A percentile compares a stretch with the other conserved stretches of the same genome.
Evolutionary conservation across 257 asterid genomes (phyloP).

Genomic region (Anisodus tanguticus): DNA sequence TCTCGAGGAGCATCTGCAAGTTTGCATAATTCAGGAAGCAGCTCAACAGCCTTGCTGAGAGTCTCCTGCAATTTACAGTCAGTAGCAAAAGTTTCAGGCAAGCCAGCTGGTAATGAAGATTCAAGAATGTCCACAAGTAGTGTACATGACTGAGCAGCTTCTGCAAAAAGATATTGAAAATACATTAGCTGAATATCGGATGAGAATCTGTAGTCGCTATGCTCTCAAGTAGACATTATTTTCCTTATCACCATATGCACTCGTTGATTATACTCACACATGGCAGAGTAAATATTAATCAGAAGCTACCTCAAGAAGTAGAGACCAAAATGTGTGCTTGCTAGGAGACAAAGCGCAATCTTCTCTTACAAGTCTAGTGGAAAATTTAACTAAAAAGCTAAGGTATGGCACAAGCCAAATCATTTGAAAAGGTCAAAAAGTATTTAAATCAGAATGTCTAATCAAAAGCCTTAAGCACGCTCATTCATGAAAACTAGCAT

Average conservation of each 20-base stretch:
- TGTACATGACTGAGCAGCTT: conserved; percentile 95
- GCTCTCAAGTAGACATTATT: not conserved
- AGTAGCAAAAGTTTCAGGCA: conserved; percentile 80
- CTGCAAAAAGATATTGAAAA: conserved; percentile 61
- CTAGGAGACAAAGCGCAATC: not conserved
- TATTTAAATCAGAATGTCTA: not conserved
- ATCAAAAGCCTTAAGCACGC: conserved; percentile 1
- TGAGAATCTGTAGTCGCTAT: not conserved
- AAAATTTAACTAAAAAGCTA: not conserved
- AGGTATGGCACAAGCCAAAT: not conserved
- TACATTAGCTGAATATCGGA: conserved; percentile 28
- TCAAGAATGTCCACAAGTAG: conserved; percentile 87
- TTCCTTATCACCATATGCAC: conserved; percentile 2
- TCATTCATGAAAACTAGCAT: not conserved
- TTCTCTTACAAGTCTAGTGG: not conserved
- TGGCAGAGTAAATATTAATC: not conserved
- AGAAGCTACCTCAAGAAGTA: not conserved
- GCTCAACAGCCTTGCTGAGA: conserved; percentile 74
- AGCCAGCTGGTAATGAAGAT: conserved; percentile 84
- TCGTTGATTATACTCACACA: not conserved
- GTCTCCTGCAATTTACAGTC: conserved; percentile 93
- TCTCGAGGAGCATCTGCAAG: conserved; percentile 73
- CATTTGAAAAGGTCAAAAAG: not conserved
- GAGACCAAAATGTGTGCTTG: not conserved
- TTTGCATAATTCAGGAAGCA: conserved; percentile 90